Percentiles rank a stretch among this genome's conserved stretches.
phyloP scores from a whole-genome alignment of 192 early-diverging fungal genomes.

The Physocladia obscura region DNA sequence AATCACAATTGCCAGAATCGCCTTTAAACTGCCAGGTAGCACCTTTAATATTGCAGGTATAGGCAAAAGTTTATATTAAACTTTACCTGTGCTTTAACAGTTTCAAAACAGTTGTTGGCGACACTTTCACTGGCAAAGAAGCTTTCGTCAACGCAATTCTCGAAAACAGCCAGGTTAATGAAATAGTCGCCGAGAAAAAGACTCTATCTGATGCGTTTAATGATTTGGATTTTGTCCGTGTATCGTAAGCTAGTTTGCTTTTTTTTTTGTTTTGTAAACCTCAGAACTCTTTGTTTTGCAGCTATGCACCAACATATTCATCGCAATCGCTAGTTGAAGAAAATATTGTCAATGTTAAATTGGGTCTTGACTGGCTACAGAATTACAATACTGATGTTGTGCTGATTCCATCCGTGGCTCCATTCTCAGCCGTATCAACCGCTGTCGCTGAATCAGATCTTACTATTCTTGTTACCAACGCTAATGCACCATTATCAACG shows the following conservation, averaged over 20 bases:
- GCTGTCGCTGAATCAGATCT: slow-evolving; percentile 33
- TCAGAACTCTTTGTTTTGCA: not conserved
- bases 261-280: not conserved
- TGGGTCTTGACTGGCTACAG: slow-evolving; percentile 15
- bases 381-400: slow-evolving; percentile 4
- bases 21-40: no score
- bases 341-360: not conserved
- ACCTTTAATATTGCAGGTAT: no score
- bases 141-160: slow-evolving; percentile 34
- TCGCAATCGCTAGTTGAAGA: not conserved
- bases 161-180: slow-evolving; percentile 16
- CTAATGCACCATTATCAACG: slow-evolving; percentile 10
- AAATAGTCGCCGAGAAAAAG: not conserved
- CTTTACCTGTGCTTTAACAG: no score
- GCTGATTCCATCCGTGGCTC: not conserved
- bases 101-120: slow-evolving; percentile 38
- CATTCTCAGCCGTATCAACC: slow-evolving; percentile 9
- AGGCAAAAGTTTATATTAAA: no score
- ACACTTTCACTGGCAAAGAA: slow-evolving; percentile 14
- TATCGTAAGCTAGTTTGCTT: not conserved
- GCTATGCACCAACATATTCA: slow-evolving; percentile 7
- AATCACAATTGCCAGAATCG: no score
- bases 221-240: not conserved
- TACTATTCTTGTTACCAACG: slow-evolving; percentile 36
- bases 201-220: slow-evolving; percentile 1